Evolutionary conservation across 164 flowering plant species (phyloP).

Genomic region (Vitis rotundifolia): DNA sequence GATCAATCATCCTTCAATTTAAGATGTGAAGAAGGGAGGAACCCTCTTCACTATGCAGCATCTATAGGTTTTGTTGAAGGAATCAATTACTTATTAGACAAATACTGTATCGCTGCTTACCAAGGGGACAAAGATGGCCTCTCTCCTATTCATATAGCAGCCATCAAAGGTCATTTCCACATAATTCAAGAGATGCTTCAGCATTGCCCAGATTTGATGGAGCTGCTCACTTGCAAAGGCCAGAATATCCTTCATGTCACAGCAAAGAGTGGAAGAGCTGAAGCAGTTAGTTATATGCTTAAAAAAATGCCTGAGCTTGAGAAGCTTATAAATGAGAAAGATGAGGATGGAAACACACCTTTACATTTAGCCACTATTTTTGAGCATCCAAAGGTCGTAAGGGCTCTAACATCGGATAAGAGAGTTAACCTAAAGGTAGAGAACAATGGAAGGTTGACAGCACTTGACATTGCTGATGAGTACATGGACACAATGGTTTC

Average conservation of each 20-base stretch:
- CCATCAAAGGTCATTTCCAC: constrained; percentile 1
- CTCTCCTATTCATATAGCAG: constrained; percentile 7
- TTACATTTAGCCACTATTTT: constrained; percentile 8
- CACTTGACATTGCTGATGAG: too few relatives aligned
- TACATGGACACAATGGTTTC: too few relatives aligned
- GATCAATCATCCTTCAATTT: not conserved
- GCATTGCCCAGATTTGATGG: not conserved
- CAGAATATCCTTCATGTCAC: constrained; percentile 12
- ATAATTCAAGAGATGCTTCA: not conserved
- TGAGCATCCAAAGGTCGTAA: not conserved
- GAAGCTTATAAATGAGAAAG: constrained; percentile 5
- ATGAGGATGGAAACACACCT: constrained; percentile 15
- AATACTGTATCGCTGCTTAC: too few relatives aligned
- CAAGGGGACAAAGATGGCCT: constrained; percentile 6
- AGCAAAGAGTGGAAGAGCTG: not conserved
- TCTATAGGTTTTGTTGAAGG: constrained; percentile 12
- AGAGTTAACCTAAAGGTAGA: too few relatives aligned
- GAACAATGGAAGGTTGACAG: too few relatives aligned
- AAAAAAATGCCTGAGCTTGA: not conserved
- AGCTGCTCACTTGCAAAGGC: not conserved
- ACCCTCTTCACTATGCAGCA: constrained; percentile 23
- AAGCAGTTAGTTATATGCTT: not conserved
- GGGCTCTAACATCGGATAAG: too few relatives aligned
- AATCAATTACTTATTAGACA: too few relatives aligned
- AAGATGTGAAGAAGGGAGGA: constrained; percentile 3